Evolutionary conservation across 345 rosid genomes (phyloP), one percentile per base, ranked within the genome.

Genomic region (Euphorbia peplus): DNA sequence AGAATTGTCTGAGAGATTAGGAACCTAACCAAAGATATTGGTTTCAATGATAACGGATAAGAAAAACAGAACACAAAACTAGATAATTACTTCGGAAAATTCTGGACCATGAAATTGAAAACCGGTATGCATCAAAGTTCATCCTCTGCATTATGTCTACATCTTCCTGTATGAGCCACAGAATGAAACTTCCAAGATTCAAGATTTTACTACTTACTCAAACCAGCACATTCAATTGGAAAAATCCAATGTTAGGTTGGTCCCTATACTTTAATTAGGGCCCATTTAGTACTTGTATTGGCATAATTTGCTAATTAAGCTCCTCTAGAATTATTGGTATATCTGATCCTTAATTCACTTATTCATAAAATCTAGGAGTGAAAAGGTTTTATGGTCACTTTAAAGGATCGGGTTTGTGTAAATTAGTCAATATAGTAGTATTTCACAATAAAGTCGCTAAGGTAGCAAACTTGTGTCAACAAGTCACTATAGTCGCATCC

Each of bases 91-190:
- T 76, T 50, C 98, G 99, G 85, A 91, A 91, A 84, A 95, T 90
- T 82, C 98, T 88, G 32, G 99, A 87, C 98, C 99, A 95, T 3
- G 99, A 95, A 78, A 95, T 95, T 4, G 99, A 95, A 85, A 95
- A 91, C 52, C 99, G 83, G 70, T 91, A 95, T 8, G 98, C 98
- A 78, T 91, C 99, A 25, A 95, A 91, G 79, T 95, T 91, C 57
- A 95, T 73, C 22, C 74, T 81, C 39, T 71, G 73, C 93, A 95
- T 88, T 52, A 95, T 82, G 72, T 91, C 86, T 35, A 90, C 77
- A 82, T 95, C 99, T 64, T 83, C 95, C 99, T 91, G 83, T 28
- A 62, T 63, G 2, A 42, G 47, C 2, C 47, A 42, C 12, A 42
- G 47, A 42, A 42, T 42, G 8, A 42, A 42, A 42, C 14, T 6